A percentile compares a stretch with the other conserved stretches of the same genome.
Conservation (phyloP, 1,284 basidiomycete genomes). For the Cryptococcus sp. region DNA sequence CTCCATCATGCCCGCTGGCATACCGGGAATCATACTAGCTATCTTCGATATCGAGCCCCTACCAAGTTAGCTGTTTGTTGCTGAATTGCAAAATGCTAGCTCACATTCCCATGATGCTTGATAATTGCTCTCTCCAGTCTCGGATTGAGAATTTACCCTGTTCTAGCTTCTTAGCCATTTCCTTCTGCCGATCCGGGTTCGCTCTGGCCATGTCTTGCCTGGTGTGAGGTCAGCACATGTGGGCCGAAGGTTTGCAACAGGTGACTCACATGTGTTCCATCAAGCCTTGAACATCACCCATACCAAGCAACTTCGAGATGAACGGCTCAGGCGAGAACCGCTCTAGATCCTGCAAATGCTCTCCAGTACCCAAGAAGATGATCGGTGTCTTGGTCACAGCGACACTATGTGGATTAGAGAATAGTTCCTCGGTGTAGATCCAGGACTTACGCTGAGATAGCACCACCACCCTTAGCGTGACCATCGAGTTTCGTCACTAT, state of each 20-base stretch:
- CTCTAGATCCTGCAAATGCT: conserved; percentile 94
- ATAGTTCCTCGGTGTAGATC: background rate
- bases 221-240: background rate
- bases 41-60: conserved; percentile 98
- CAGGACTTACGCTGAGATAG: conserved; percentile 85
- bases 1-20: conserved; percentile 82
- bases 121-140: conserved; percentile 96
- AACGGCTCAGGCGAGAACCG: conserved; percentile 94
- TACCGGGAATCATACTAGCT: conserved; percentile 96
- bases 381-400: conserved; percentile 98
- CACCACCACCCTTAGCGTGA: conserved; percentile 98
- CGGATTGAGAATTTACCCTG: conserved; percentile 94
- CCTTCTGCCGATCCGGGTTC: conserved; percentile 94
- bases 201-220: conserved; percentile 80
- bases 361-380: conserved; percentile 96
- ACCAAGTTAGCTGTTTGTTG: conserved; percentile 7
- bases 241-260: background rate
- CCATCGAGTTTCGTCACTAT: conserved; percentile 99
- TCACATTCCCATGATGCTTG: conserved; percentile 95
- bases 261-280: conserved; percentile 79
- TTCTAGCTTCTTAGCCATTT: conserved; percentile 96
- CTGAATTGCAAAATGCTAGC: conserved; percentile 30
- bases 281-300: conserved; percentile 93
- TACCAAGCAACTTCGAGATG: conserved; percentile 90
- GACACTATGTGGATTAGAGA: conserved; percentile 57